Evolutionary conservation across 768 basidiomycete species (phyloP).

Genomic region (Tulasnella sp.): DNA sequence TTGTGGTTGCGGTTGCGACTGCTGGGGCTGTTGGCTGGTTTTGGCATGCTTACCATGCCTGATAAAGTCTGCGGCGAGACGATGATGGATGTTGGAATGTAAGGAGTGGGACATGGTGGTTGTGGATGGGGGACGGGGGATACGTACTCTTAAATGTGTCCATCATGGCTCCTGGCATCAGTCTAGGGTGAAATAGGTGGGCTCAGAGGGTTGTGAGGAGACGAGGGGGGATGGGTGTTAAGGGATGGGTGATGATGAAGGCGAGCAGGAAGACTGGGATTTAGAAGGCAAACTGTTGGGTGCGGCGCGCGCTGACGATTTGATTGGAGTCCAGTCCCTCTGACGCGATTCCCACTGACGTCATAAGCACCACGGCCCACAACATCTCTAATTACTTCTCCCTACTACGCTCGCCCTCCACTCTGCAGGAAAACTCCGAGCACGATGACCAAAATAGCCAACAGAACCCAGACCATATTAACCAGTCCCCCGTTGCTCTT

Average conservation of each 20-base stretch:
- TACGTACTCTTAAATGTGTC: slow-evolving; percentile 78
- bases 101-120: slow-evolving; percentile 15
- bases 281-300: not conserved
- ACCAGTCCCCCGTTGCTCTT: slow-evolving; percentile 19
- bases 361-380: not conserved
- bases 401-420: not conserved
- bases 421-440: slow-evolving; percentile 16
- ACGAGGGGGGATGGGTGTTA: not conserved
- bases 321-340: not conserved
- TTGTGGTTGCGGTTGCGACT: slow-evolving; percentile 25
- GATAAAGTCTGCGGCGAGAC: slow-evolving; percentile 51
- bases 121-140: slow-evolving; percentile 5
- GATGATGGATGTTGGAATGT: slow-evolving; percentile 17
- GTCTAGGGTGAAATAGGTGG: not conserved
- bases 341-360: slow-evolving; percentile 2
- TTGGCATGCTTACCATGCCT: slow-evolving; percentile 62
- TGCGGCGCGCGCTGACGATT: not conserved
- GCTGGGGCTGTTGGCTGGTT: slow-evolving; percentile 25
- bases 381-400: not conserved
- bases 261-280: not conserved
- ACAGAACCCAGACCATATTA: slow-evolving; percentile 22
- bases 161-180: slow-evolving; percentile 36
- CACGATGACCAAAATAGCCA: slow-evolving; percentile 23
- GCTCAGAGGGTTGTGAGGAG: not conserved
- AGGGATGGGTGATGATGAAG: not conserved